phyloP scores from a whole-genome alignment of 768 basidiomycete species.

The Tulasnella sp. region DNA sequence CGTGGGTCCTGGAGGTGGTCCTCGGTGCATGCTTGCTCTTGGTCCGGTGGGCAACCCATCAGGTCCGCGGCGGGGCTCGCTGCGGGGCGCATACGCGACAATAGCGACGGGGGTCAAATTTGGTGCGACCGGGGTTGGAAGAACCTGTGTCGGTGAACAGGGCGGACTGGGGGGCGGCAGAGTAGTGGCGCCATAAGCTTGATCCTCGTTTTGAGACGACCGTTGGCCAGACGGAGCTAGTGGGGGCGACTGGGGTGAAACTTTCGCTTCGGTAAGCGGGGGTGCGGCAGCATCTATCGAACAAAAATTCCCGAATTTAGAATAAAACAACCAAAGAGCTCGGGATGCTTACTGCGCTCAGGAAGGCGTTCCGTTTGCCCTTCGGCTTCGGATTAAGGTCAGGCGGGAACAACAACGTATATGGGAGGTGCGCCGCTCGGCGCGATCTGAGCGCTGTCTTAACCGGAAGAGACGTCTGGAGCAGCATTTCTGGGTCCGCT shows the following conservation, averaged over 20 bases:
- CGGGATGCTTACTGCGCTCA: not conserved
- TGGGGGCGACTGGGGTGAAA: not conserved
- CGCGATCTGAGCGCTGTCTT: not conserved
- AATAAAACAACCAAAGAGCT: not conserved
- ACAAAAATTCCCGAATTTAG: not conserved
- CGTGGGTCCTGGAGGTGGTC: not conserved
- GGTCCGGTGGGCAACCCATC: not conserved
- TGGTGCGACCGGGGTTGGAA: not conserved
- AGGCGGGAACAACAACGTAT: not conserved
- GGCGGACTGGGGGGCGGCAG: not conserved
- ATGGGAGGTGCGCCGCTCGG: not conserved
- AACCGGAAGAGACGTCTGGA: not conserved
- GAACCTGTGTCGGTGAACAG: not conserved
- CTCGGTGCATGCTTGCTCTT: not conserved
- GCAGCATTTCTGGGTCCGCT: not conserved
- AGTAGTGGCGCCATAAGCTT: not conserved
- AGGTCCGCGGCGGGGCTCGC: not conserved
- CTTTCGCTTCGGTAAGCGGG: not conserved
- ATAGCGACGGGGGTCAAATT: not conserved
- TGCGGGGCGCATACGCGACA: constrained; percentile 5
- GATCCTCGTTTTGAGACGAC: not conserved
- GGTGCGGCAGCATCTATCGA: not conserved
- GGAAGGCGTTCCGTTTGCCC: not conserved
- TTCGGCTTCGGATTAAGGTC: not conserved
- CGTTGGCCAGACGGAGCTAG: not conserved